Conservation (phyloP, 2,329 filamentous ascomycete genomes). For the Parastagonospora avenae region DNA sequence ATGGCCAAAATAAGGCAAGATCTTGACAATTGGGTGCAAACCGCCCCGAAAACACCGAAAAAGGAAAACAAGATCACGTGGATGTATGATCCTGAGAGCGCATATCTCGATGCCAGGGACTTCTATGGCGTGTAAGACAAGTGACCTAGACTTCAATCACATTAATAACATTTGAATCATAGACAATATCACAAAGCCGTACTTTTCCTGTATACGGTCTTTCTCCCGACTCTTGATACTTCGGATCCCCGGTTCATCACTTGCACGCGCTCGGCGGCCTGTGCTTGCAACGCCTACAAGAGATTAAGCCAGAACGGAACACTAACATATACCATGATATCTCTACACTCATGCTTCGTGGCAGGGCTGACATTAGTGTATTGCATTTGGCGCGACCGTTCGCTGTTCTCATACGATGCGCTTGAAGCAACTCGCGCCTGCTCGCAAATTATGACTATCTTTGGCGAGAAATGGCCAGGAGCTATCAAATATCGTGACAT, state of each 20-base stretch:
- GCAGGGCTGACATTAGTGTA: conserved; percentile 32
- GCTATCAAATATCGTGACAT: conserved; percentile 36
- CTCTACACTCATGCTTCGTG: conserved; percentile 33
- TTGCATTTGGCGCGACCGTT: conserved; percentile 32
- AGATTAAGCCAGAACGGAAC: conserved; percentile 30
- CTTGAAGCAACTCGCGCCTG: conserved; percentile 32
- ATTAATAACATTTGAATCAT: too few relatives aligned
- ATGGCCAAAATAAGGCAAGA: conserved; percentile 21
- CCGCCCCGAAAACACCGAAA: conserved; percentile 23
- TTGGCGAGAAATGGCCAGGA: conserved; percentile 34
- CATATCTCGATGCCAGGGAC: conserved; percentile 28
- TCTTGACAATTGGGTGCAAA: conserved; percentile 26
- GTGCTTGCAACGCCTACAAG: conserved; percentile 31
- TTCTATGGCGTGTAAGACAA: conserved; percentile 21
- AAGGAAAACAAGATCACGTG: conserved; percentile 26
- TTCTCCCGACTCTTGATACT: conserved; percentile 23
- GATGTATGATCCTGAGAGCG: conserved; percentile 35
- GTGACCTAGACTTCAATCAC: too few relatives aligned
- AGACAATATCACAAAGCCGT: conserved; percentile 33
- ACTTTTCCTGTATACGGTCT: conserved; percentile 29
- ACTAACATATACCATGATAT: conserved; percentile 34
- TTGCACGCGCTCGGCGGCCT: conserved; percentile 29
- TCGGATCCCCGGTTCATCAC: conserved; percentile 26
- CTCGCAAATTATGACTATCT: conserved; percentile 31
- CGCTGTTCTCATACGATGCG: conserved; percentile 30